Evolutionary conservation across 768 basidiomycete genomes (phyloP), one percentile per base, ranked within the genome.

Genomic region (Candolleomyces aberdarensis): DNA sequence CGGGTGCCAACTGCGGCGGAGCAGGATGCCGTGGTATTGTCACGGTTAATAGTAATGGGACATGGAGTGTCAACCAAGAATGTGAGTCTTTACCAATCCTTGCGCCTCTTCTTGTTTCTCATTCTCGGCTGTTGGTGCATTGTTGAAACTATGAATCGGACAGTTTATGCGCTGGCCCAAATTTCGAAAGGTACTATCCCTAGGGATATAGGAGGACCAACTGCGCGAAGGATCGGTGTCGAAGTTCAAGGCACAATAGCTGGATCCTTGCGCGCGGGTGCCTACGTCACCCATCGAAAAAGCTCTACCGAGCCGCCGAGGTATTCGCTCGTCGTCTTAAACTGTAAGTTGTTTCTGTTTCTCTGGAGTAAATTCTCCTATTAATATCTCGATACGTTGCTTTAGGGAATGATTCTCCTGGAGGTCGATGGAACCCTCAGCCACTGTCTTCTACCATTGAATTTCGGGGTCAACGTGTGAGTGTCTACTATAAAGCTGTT

Each of bases 121-220:
- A 31, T 14, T 39, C 52, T 19, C 41, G 43, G 11, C 49, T 41
- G 1, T 22, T 40, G 52, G 15, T 14, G 10, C 20, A 17, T 59
- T 59, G 31, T 39, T 15, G 41, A 19, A 26, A 14, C 41, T 39
- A 43, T 54, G 36, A 59, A 49, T 31, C 48, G 31, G 32, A 39
- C 59, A 85, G 84, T 85, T 72, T 90, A 88, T 63, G 69, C 82
- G 1, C 84, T 90, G 83, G 86, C 85, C 3, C 88, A 90, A 44
- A 83, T 85, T 1, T 87, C 86, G 20, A 88, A 88, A 70, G 89
- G 87, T 13, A 80, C 86, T 50, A 74, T 88, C 15, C 89, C 89
- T 1, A 81, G 83, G 50, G 89, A 91, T 58, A 66, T 68, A 4
- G 84, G 83, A 6, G 88, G 89, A 1, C 85, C 88, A 0, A 87